Evolutionary conservation across 2,329 filamentous ascomycete genomes (phyloP), one percentile per base, ranked within the genome.

Genomic region (Tolypocladium pustulatum): DNA sequence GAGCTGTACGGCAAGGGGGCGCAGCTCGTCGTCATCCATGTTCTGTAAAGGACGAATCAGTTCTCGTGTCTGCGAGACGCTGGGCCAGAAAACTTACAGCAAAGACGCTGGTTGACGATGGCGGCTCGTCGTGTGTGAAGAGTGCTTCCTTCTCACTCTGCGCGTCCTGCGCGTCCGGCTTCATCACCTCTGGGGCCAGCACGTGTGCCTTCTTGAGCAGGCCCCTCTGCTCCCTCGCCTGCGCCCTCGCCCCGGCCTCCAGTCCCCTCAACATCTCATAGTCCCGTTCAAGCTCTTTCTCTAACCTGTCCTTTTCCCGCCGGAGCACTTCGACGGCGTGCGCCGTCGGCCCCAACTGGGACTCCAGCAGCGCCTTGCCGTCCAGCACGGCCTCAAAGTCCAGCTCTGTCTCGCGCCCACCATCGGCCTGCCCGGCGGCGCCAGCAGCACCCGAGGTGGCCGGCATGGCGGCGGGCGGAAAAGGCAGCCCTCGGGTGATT

Each of bases 321-420:
- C 73, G 73, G 37, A 90, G 75, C 53, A 90, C 71, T 62, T 81
- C 78, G 30, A 88, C 81, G 4, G 83, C 79, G 70, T 90, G 86
- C 49, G 85, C 72, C 25, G 81, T 74, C 1, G 86, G 83, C 20
- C 82, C 85, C 6, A 90, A 78, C 70, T 81, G 79, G 60, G 73
- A 74, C 67, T 88, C 81, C 32, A 87, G 70, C 10, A 71, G 71
- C 59, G 76, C 73, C 61, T 82, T 82, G n/a, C 79, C 80, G 64
- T 85, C 81, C 10, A 87, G 73, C 17, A 86, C 80, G 64, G 78
- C 81, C 67, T 90, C 86, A 62, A 86, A 86, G 65, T 88, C 80
- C 54, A 90, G 81, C 66, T 87, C 84, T 34, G 78, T 75, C 52
- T 80, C 81, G 55, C 82, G 77, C 20, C 77, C 74, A 9, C 73